Evolutionary conservation across 306 rosid species (phyloP), one percentile per base, ranked within the genome.

Genomic region (Sesbania bispinosa): DNA sequence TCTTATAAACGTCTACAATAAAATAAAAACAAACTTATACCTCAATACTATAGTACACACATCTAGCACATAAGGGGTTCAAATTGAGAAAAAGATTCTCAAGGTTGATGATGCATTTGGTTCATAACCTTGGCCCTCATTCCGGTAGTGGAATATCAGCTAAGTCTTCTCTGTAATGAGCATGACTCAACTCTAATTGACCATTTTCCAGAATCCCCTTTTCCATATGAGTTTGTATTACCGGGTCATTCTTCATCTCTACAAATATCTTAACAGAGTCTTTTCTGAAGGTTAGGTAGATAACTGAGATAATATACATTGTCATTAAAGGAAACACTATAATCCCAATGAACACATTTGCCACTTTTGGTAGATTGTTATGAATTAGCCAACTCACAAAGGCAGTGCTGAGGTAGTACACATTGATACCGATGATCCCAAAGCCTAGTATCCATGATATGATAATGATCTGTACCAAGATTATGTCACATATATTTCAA

Each of bases 271-370:
- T 58, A 1, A 62, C 98, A 5, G 19, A 74, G 62, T 93, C 97
- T 72, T 93, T 88, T 78, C 96, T 79, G 3, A 88, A 60, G 3
- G 90, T 84, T 4, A 93, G 65, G 70, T 93, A 93, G 24, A 90
- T 68, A 30, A 93, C 77, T 1, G 92, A 76, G 2, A 46, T 0
- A 5, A 90, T 13, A 62, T 90, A 93, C 10, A 86, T 3, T 27
- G 87, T 85, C 94, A 93, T 90, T 3, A 90, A 63, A 14, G 97
- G 98, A 52, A 93, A 93, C 23, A 90, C 97, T 18, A 87, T 7
- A 59, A 90, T 83, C 60, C 94, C 93, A 2, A 90, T 72, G 60
- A 93, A 78, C 26, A 87, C 93, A 52, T 71, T 88, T 50, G 82
- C 90, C 58, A 76, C 79, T 76, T 85, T 93, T 16, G 90, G 94